Conservation (phyloP, 2,329 filamentous ascomycete genomes). For the Sporothrix luriei region DNA sequence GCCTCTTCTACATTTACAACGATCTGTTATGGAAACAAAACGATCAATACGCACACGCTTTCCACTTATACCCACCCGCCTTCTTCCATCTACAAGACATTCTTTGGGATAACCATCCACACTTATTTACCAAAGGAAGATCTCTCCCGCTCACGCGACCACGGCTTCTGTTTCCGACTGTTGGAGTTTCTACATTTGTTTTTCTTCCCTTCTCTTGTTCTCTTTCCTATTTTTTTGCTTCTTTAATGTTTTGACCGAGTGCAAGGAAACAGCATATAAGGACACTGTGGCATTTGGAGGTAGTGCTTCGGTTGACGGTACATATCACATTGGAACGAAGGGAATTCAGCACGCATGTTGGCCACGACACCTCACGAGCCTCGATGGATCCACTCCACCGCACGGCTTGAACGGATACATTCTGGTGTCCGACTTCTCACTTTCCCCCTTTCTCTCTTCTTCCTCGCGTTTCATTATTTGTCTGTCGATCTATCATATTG, state of each 20-base stretch:
- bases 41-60: conserved; percentile 26
- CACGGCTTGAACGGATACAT: conserved; percentile 2
- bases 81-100: not conserved
- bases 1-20: not conserved
- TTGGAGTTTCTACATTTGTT: not conserved
- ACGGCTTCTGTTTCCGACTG: conserved; percentile 8
- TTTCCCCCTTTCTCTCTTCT: not conserved
- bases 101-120: conserved; percentile 25
- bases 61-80: conserved; percentile 9
- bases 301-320: conserved; percentile 27
- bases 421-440: not conserved
- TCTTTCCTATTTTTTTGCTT: not conserved
- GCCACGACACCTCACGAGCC: not conserved
- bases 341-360: not conserved
- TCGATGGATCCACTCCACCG: not conserved
- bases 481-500: conserved; percentile 1
- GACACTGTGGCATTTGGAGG: conserved; percentile 18
- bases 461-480: not conserved
- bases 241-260: not conserved
- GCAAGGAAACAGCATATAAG: conserved; percentile 22
- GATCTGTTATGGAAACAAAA: conserved; percentile 26
- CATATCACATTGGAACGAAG: conserved; percentile 21
- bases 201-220: not conserved
- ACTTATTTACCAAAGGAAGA: conserved; percentile 30
- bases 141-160: conserved; percentile 31